Evolutionary conservation across 2,329 filamentous ascomycete species (phyloP).

Genomic region (Colletotrichum liaoningense): DNA sequence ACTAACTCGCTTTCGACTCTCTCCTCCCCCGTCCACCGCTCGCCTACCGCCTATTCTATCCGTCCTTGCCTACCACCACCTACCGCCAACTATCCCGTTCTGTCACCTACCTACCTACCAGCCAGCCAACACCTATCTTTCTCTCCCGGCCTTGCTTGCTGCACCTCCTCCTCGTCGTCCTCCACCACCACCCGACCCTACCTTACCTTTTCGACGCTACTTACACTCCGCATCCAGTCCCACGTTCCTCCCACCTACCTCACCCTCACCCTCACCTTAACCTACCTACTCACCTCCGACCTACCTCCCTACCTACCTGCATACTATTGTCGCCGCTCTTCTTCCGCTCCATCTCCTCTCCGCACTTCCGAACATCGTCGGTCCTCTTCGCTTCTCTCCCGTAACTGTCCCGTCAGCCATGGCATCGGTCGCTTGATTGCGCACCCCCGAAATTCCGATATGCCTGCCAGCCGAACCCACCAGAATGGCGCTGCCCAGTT

Average conservation of each 20-base stretch:
- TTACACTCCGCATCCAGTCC: conserved; percentile 9
- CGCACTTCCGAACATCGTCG: conserved; percentile 27
- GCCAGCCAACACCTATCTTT: neutral
- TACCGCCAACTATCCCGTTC: conserved; percentile 2
- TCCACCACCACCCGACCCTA: neutral
- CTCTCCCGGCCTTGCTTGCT: conserved; percentile 10
- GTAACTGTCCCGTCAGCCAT: conserved; percentile 45
- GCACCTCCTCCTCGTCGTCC: neutral
- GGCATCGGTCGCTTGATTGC: conserved; percentile 46
- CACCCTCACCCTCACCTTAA: conserved; percentile 8
- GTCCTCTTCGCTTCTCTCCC: conserved; percentile 24
- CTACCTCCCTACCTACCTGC: neutral
- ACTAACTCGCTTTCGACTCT: conserved; percentile 31
- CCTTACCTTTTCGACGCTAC: conserved; percentile 3
- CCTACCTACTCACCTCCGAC: conserved; percentile 5
- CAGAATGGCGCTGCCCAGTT: conserved; percentile 68
- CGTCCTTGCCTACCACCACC: conserved; percentile 6
- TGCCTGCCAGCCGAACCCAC: conserved; percentile 65
- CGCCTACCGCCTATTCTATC: conserved; percentile 5
- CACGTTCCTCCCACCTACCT: conserved; percentile 17
- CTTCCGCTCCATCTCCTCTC: conserved; percentile 22
- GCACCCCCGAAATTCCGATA: conserved; percentile 44
- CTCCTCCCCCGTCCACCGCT: conserved; percentile 13
- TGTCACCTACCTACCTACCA: neutral
- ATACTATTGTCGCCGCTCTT: neutral